These are phyloP conservation scores for Fonsecaea nubica DNA, from an alignment of 2,329 filamentous ascomycete species.

Conservation along the genomic window DNA sequence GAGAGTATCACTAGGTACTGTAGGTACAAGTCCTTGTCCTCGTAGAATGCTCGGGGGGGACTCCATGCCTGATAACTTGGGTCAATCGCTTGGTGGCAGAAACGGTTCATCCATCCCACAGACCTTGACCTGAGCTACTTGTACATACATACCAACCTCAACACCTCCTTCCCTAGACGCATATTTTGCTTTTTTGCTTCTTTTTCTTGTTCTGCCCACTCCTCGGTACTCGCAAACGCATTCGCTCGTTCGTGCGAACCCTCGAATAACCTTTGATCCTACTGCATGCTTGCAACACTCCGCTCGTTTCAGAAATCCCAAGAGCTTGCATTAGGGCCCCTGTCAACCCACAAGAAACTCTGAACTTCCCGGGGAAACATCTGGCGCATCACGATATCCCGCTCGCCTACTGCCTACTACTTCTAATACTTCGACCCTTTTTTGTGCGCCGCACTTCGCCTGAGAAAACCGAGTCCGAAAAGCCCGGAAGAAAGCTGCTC, in stretches of 20 bases:
- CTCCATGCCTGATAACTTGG: too few species aligned
- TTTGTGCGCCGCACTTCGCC: not conserved
- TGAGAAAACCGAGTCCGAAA: not conserved
- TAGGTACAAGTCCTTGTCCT: too few species aligned
- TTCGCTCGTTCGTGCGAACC: not conserved
- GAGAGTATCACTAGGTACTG: too few species aligned
- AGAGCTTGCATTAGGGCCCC: slow-evolving; percentile 22
- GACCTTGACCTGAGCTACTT: not conserved
- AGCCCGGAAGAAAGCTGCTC: slow-evolving; percentile 3
- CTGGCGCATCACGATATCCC: not conserved
- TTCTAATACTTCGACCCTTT: too few species aligned
- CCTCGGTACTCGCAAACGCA: too few species aligned
- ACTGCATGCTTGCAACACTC: slow-evolving; percentile 13
- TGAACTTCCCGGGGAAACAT: slow-evolving; percentile 10
- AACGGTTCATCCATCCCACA: not conserved
- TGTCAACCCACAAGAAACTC: not conserved
- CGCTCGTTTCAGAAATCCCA: slow-evolving; percentile 19
- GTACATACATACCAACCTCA: not conserved
- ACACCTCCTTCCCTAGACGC: not conserved
- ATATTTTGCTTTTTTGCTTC: not conserved
- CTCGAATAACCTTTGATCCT: slow-evolving; percentile 5
- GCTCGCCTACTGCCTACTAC: too few species aligned
- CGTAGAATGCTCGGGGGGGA: too few species aligned
- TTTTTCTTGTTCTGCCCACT: too few species aligned
- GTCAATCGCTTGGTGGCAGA: not conserved